A percentile compares a stretch with the other conserved stretches of the same genome.
phyloP scores from a whole-genome alignment of 768 basidiomycete genomes.

The Hypholoma sublateritium region DNA sequence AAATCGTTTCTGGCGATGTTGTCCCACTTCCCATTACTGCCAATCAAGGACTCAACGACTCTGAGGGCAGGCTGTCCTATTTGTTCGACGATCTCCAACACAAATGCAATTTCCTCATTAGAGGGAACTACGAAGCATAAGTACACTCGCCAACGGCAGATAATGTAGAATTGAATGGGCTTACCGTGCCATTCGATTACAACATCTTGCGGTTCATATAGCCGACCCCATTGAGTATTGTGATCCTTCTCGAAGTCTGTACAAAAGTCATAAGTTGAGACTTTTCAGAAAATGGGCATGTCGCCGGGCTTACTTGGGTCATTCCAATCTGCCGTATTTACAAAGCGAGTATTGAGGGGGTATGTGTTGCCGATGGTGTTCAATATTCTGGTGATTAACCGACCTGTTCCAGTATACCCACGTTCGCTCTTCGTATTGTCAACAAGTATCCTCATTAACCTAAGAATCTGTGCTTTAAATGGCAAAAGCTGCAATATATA shows the following conservation, averaged over 20 bases:
- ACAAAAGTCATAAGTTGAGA: constrained; percentile 6
- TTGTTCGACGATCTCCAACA: constrained; percentile 71
- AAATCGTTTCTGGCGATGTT: constrained; percentile 73
- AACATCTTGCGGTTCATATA: constrained; percentile 78
- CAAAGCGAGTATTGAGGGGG: constrained; percentile 74
- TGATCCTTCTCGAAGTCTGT: constrained; percentile 65
- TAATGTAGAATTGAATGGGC: constrained; percentile 10
- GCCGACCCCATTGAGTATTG: constrained; percentile 74
- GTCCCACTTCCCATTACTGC: constrained; percentile 59
- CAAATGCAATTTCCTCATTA: constrained; percentile 72
- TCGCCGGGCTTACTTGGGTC: constrained; percentile 54
- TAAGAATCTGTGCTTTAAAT: constrained; percentile 64
- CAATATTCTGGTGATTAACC: constrained; percentile 73
- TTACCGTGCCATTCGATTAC: constrained; percentile 87
- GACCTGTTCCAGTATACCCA: constrained; percentile 79
- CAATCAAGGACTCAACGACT: constrained; percentile 64
- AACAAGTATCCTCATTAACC: constrained; percentile 61
- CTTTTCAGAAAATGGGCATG: not conserved
- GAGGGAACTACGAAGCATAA: constrained; percentile 47
- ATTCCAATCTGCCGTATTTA: constrained; percentile 81
- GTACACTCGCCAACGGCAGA: not conserved
- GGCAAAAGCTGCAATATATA: constrained; percentile 53
- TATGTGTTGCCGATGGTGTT: constrained; percentile 76
- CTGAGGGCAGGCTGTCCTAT: constrained; percentile 67
- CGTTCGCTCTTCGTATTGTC: constrained; percentile 87